Conservation (phyloP, 345 rosid genomes). For the Combretum micranthum region DNA sequence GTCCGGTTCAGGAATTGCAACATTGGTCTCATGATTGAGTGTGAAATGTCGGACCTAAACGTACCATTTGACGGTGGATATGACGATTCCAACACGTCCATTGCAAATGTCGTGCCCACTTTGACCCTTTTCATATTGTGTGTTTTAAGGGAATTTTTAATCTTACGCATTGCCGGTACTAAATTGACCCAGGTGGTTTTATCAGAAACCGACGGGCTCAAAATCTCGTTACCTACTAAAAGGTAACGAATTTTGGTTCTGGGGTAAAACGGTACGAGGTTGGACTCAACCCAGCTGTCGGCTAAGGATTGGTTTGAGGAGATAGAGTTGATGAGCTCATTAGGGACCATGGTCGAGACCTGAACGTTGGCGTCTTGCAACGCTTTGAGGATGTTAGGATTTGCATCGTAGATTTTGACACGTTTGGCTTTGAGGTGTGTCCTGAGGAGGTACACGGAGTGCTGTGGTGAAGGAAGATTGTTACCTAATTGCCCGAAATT, state of each 20-base stretch:
- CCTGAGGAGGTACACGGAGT: slow-evolving; percentile 15
- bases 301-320: slow-evolving; percentile 34
- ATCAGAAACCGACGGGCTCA: slow-evolving; percentile 25
- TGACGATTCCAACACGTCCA: slow-evolving; percentile 58
- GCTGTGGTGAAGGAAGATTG: slow-evolving; percentile 13
- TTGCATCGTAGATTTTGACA: slow-evolving; percentile 70
- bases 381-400: slow-evolving; percentile 53
- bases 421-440: slow-evolving; percentile 17
- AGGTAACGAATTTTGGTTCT: slow-evolving; percentile 73
- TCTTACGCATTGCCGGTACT: slow-evolving; percentile 77
- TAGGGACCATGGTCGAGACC: slow-evolving; percentile 66
- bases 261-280: slow-evolving; percentile 32
- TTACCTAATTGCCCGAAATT: slow-evolving; percentile 17
- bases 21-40: slow-evolving; percentile 56
- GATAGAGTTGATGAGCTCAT: slow-evolving; percentile 43
- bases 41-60: slow-evolving; percentile 61
- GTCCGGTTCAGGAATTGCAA: slow-evolving; percentile 79
- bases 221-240: slow-evolving; percentile 83
- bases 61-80: slow-evolving; percentile 87
- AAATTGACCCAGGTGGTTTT: slow-evolving; percentile 41
- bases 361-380: slow-evolving; percentile 43
- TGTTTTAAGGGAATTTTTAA: slow-evolving; percentile 44
- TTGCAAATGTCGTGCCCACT: slow-evolving; percentile 70
- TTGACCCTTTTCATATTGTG: slow-evolving; percentile 45
- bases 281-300: slow-evolving; percentile 54